These are phyloP conservation scores for Xylariaceae sp. DNA, from an alignment of 2,329 filamentous ascomycete species.

Conservation along the genomic window DNA sequence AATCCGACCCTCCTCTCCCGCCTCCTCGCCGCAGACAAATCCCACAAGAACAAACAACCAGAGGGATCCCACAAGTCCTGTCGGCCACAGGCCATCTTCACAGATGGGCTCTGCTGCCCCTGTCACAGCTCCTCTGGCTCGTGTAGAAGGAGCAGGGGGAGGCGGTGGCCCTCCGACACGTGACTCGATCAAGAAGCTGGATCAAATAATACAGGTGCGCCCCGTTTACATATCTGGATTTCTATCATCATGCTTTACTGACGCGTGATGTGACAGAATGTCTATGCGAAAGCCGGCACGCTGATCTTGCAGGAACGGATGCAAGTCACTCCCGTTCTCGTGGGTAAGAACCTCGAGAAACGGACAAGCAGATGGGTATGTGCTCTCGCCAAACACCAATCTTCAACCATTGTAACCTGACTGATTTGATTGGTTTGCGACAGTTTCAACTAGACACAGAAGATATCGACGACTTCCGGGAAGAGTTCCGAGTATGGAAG, in stretches of 20 bases:
- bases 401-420: too few relatives aligned
- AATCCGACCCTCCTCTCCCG: slow-evolving; percentile 68
- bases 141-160: slow-evolving; percentile 30
- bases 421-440: too few relatives aligned
- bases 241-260: not conserved
- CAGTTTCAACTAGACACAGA: slow-evolving; percentile 95
- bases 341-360: slow-evolving; percentile 28
- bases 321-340: slow-evolving; percentile 45
- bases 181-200: slow-evolving; percentile 74
- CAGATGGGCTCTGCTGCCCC: slow-evolving; percentile 40
- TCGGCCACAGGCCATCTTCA: slow-evolving; percentile 40
- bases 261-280: slow-evolving; percentile 59
- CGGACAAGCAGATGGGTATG: slow-evolving; percentile 33
- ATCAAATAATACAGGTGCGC: slow-evolving; percentile 86
- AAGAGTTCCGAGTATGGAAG: slow-evolving; percentile 80
- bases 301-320: slow-evolving; percentile 79
- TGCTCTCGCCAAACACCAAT: slow-evolving; percentile 9
- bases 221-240: not conserved
- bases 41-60: slow-evolving; percentile 69
- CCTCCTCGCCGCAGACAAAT: slow-evolving; percentile 67
- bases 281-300: slow-evolving; percentile 82
- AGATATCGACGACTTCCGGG: slow-evolving; percentile 81
- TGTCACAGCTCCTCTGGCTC: too few relatives aligned
- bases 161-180: slow-evolving; percentile 49
- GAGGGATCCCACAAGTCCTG: slow-evolving; percentile 53